Base-by-base conservation (phyloP, 164 flowering plant species). In the Cinnamomum chago region DNA sequence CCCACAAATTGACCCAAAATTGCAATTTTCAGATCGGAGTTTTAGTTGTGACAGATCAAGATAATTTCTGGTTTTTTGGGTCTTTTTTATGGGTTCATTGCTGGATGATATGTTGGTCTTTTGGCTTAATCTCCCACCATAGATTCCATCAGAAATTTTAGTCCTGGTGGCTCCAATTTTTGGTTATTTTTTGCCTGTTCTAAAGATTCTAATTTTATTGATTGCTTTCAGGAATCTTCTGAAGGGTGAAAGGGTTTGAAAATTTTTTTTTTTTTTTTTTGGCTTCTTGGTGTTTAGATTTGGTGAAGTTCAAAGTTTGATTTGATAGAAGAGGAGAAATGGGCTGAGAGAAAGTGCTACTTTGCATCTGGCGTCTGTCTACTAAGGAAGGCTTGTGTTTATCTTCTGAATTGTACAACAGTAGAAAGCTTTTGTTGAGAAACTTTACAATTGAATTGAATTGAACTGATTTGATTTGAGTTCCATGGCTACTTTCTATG, bases 401-500 rank as follows among this genome's bases (percentile, higher is more conserved):
- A 14, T 55, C 20, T 55, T 55, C 20, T 55, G 47, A 35, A 35
- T 35, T 6, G 47, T 35, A 35, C 47, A 7, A 35, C 47, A 40
- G 47, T 40, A 40, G 47, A 40, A 40, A 40, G 47, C 47, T 40
- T 40, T 40, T 40, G 47, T 40, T 40, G 47, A 40, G 47, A 40
- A 0, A 40, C 47, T 9, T 40, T 1, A 9, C 47, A 40, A 40
- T 40, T 40, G 47, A 7, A 40, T 40, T 40, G 47, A 40, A 35
- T 55, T 11, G 17, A 14, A 4, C n/a, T 15, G 60, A 55, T 17
- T 55, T 55, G 20, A 70, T 1, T 55, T 17, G 20, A 70, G 25
- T 50, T 62, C 69, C 84, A 90, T 93, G 96, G 97, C 96, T 78
- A 86, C 94, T 24, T 93, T 87, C 88, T 93, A 83, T 77, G 96